A percentile compares a stretch with the other conserved stretches of the same genome.
Conservation (phyloP, 2,329 filamentous ascomycete species). For the Fusarium sp. region DNA sequence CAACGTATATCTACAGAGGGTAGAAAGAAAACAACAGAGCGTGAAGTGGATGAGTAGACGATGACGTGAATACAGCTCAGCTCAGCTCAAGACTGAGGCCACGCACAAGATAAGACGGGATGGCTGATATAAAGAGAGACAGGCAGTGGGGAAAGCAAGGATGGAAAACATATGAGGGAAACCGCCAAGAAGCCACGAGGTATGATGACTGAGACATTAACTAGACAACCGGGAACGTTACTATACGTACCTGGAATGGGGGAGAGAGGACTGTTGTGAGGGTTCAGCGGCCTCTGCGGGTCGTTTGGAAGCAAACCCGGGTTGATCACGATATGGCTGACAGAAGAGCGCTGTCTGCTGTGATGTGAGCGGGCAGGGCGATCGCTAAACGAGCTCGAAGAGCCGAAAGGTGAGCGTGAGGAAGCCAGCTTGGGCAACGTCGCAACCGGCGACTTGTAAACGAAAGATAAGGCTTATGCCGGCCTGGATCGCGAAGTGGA, state of each 20-base stretch:
- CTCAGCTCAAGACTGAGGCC: slow-evolving; percentile 14
- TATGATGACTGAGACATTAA: slow-evolving; percentile 44
- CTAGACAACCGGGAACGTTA: slow-evolving; percentile 19
- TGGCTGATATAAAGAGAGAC: slow-evolving; percentile 24
- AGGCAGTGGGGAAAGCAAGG: slow-evolving; percentile 23
- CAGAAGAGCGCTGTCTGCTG: slow-evolving; percentile 65
- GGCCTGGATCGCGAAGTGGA: slow-evolving; percentile 11
- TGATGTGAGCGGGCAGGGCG: slow-evolving; percentile 63
- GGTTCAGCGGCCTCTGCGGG: slow-evolving; percentile 49
- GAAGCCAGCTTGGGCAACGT: slow-evolving; percentile 63
- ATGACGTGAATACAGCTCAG: slow-evolving; percentile 19
- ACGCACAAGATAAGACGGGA: slow-evolving; percentile 8
- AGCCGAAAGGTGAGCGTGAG: slow-evolving; percentile 63
- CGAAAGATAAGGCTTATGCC: slow-evolving; percentile 30
- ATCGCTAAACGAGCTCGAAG: slow-evolving; percentile 68
- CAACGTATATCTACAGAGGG: slow-evolving; percentile 9
- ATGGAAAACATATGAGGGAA: slow-evolving; percentile 25
- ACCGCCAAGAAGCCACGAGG: slow-evolving; percentile 24
- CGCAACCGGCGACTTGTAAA: slow-evolving; percentile 43
- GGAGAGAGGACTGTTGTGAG: slow-evolving; percentile 56
- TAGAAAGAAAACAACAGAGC: slow-evolving; percentile 1
- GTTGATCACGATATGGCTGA: slow-evolving; percentile 52
- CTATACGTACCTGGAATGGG: slow-evolving; percentile 68
- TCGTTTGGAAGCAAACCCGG: slow-evolving; percentile 52
- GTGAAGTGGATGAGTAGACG: not conserved